Evolutionary conservation across 768 basidiomycete species (phyloP), one percentile per base, ranked within the genome.

Genomic region (Phanerodontia chrysosporium): DNA sequence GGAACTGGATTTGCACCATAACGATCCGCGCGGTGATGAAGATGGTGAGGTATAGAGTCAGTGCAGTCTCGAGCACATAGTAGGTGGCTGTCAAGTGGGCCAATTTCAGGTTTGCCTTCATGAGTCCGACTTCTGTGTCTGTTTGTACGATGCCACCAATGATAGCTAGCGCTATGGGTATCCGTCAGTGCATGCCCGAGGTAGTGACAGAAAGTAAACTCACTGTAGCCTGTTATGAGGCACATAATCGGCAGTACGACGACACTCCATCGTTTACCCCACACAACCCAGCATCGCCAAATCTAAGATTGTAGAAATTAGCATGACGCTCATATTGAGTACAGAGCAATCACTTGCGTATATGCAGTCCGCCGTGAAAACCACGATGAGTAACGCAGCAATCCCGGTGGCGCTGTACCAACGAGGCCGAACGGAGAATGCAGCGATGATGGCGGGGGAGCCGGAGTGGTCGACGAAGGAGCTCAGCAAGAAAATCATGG

Each of bases 261-360:
- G 3, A 51, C 49, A 3, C 18, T 32, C 49, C 49, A 51, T 32
- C 29, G 49, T n/a, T 51, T 51, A 4, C 49, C 49, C 49, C 49
- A 51, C 29, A 51, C 49, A n/a, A 51, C 49, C 49, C 49, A 51
- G 49, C 49, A 51, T 9, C 49, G 49, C 49, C 49, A 51, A 9
- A 51, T 51, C 49, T 51, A 21, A 10, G 5, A 32, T 4, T 30
- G n/a, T n/a, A 16, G n/a, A 16, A 3, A 4, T 42, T 22, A 48
- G 8, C 10, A 48, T 24, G 5, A 25, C 25, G 46, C 46, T 22
- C 10, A 28, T 18, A 48, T 35, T 7, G 6, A 5, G 21, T 3
- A 5, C 8, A 25, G 46, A 28, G 5, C 5, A 24, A 6, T 25
- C 18, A 51, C 49, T 4, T 30, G 32, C 49, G n/a, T 29, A 51